Evolutionary conservation across 139 green algal genomes (phyloP).

Genomic region (Volvox africanus): DNA sequence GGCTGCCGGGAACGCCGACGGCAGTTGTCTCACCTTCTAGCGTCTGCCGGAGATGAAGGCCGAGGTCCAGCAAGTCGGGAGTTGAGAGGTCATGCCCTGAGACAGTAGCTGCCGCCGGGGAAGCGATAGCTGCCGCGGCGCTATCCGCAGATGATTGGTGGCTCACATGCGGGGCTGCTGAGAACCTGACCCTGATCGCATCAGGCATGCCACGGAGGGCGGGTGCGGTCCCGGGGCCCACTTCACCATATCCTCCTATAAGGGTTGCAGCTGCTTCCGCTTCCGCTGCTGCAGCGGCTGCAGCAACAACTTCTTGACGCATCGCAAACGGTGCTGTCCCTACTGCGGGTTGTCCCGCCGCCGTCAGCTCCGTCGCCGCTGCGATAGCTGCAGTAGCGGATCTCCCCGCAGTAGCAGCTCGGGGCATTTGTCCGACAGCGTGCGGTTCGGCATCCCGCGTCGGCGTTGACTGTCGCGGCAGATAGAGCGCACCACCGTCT

Average conservation of each 20-base stretch:
- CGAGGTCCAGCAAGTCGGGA: neutral
- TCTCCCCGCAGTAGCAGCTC: too few relatives aligned
- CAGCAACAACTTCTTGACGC: neutral
- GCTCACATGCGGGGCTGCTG: neutral
- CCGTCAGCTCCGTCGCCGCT: neutral
- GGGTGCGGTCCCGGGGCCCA: too few relatives aligned
- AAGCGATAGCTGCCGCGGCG: neutral
- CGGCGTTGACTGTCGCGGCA: neutral
- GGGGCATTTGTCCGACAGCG: neutral
- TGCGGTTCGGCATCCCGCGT: neutral
- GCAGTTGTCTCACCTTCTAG: neutral
- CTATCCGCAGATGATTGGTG: neutral
- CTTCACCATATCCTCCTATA: too few relatives aligned
- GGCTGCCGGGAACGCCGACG: too few relatives aligned
- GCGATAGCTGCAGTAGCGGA: neutral
- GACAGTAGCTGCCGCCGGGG: neutral
- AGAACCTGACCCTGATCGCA: too few relatives aligned
- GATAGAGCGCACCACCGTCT: too few relatives aligned
- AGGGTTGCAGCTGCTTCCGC: too few relatives aligned
- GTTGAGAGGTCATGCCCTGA: neutral
- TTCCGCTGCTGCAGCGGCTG: too few relatives aligned
- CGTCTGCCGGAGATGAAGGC: neutral
- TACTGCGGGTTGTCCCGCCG: neutral
- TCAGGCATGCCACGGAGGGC: too few relatives aligned
- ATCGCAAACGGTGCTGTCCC: neutral